These are phyloP conservation scores for Cercospora janseana DNA, from an alignment of 2,329 filamentous ascomycete species.

Conservation along the genomic window DNA sequence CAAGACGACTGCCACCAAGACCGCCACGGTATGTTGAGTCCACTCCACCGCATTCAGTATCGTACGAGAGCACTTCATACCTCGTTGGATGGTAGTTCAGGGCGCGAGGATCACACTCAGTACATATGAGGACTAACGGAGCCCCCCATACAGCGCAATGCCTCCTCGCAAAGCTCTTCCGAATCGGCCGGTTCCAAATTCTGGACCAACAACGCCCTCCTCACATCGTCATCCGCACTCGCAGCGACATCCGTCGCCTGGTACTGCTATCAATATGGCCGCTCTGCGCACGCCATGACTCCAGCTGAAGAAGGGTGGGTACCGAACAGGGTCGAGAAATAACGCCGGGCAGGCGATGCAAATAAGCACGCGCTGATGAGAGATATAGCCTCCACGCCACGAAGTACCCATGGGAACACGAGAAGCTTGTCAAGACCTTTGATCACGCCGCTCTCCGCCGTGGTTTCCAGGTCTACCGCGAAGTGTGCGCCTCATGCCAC, in stretches of 20 bases:
- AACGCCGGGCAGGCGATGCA: slow-evolving; percentile 4
- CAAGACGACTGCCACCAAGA: slow-evolving; percentile 55
- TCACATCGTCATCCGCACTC: slow-evolving; percentile 79
- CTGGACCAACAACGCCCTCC: slow-evolving; percentile 81
- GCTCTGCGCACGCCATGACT: slow-evolving; percentile 82
- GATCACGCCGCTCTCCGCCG: slow-evolving; percentile 97
- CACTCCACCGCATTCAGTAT: slow-evolving; percentile 10
- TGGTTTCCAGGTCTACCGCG: slow-evolving; percentile 98
- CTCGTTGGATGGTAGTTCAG: neutral
- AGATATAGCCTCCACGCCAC: slow-evolving; percentile 82
- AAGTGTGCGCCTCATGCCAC: slow-evolving; percentile 97
- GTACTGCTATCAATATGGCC: slow-evolving; percentile 96
- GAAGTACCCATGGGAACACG: slow-evolving; percentile 92
- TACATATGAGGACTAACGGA: slow-evolving; percentile 23
- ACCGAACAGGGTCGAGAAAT: neutral
- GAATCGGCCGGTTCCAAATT: slow-evolving; percentile 67
- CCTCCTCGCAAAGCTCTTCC: slow-evolving; percentile 68
- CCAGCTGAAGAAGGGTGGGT: slow-evolving; percentile 96
- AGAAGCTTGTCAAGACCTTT: slow-evolving; percentile 89
- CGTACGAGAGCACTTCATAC: no score
- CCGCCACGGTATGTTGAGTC: slow-evolving; percentile 45
- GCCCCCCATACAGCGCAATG: slow-evolving; percentile 49
- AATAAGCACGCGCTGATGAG: slow-evolving; percentile 2
- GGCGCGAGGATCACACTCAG: neutral
- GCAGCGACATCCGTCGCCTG: slow-evolving; percentile 88